Base-by-base conservation (phyloP, 2,329 filamentous ascomycete species). In the Xylaria multiplex region DNA sequence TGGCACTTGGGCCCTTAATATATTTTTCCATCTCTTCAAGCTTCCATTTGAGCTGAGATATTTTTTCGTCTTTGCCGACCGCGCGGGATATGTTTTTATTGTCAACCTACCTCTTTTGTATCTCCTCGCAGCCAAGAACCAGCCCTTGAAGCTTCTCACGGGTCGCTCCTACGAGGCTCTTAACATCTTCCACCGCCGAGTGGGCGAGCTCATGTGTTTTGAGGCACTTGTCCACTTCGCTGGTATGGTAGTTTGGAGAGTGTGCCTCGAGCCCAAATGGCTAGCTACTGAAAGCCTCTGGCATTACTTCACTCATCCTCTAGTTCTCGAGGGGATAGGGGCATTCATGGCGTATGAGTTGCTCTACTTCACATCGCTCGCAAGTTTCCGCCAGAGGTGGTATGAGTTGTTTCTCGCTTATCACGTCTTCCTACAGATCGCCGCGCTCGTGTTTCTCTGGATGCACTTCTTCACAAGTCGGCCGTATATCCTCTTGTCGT, bases 81-180 rank as follows among this genome's bases (percentile, higher is more conserved):
- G 87, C 35, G 82, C 84, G 43, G 86, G 86, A 5, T 79, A 85
- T 48, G 72, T 88, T 24, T 84, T 84, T 70, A 75, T 82, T 57
- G 81, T 79, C 72, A 84, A 85, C 70, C 76, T 85, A 0, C 82
- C 82, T 0, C 74, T 84, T 3, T 79, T 91, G 2, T 91, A 91
- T 74, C 79, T 91, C 4, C 80, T 91, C 3, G 84, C 86, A 1
- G 88, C 89, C 37, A 91, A 91, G 75, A 91, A 88, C 65, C 88
- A 90, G 68, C 89, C 88, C 0, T 73, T 91, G 40, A 85, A 85
- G 64, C 70, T 81, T 1, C 78, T 91, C 19, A 90, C 88, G 0
- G 88, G 88, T 3, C 84, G 85, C 68, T 90, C 88, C 0, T 91
- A 91, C 72, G 88, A 91, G 75, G 83, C 85, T 5, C 79, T 91